Percentiles rank a stretch among this genome's conserved stretches.
Conservation (phyloP, 345 rosid species). For the Stellera chamaejasme region DNA sequence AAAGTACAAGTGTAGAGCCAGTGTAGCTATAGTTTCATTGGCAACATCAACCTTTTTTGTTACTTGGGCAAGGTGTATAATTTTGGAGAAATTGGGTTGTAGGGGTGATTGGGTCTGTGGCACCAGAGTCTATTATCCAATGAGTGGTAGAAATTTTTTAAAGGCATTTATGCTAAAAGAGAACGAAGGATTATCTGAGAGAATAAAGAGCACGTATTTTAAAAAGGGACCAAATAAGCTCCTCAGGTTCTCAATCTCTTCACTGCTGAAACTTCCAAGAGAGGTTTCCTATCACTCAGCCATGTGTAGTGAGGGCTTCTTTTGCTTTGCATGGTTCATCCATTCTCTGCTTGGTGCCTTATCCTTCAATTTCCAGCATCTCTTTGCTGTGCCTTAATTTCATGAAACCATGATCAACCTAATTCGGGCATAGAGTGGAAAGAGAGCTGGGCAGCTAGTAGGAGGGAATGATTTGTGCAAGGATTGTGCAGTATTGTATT, state of each 20-base stretch:
- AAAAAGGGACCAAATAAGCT: background rate
- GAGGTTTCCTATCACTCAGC: background rate
- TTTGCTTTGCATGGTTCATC: background rate
- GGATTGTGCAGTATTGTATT: too few species aligned
- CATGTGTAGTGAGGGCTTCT: background rate
- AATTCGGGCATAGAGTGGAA: too few species aligned
- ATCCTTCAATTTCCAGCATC: too few species aligned
- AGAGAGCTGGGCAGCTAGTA: too few species aligned
- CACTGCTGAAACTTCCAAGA: background rate
- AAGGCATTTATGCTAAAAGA: background rate
- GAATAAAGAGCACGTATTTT: background rate
- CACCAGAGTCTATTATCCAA: background rate
- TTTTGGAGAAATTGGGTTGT: background rate
- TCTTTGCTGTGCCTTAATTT: too few species aligned
- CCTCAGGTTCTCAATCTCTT: background rate
- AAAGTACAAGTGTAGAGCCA: background rate
- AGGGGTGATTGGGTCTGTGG: slow-evolving; percentile 2
- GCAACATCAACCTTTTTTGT: background rate
- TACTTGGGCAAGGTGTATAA: slow-evolving; percentile 1
- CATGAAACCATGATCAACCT: too few species aligned
- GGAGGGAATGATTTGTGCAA: too few species aligned
- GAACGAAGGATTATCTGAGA: slow-evolving; percentile 1
- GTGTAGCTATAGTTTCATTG: background rate
- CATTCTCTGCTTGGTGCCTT: background rate
- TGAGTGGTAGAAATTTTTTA: background rate